Percentiles rank a stretch among this genome's conserved stretches.
Conservation (phyloP, 148 eudicot genomes). For the Rheum nobile region DNA sequence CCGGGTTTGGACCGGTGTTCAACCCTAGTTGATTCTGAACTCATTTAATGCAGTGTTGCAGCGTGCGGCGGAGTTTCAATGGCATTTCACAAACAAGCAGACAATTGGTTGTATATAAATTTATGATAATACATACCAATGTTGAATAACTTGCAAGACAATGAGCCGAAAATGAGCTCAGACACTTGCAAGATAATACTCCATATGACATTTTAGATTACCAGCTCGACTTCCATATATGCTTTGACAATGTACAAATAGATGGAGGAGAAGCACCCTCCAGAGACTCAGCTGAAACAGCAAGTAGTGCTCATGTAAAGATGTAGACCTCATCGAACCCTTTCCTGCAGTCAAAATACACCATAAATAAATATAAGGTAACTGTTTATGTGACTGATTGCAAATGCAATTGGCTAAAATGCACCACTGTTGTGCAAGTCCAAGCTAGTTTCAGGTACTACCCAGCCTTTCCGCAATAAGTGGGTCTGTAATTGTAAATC, state of each 20-base stretch:
- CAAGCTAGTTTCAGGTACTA: conserved; percentile 15
- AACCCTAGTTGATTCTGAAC: too few species aligned
- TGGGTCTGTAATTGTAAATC: conserved; percentile 85
- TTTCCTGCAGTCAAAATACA: conserved; percentile 33
- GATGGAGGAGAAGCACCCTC: background rate
- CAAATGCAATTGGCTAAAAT: conserved; percentile 41
- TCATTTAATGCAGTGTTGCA: too few species aligned
- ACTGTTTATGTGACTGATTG: conserved; percentile 56
- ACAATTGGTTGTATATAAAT: background rate
- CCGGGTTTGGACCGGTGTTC: too few species aligned
- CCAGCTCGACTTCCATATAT: background rate
- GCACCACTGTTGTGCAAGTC: background rate
- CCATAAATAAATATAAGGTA: background rate
- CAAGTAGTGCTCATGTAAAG: conserved; percentile 18
- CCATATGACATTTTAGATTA: background rate
- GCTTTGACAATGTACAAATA: background rate
- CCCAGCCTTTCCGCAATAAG: conserved; percentile 86
- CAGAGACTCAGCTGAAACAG: background rate
- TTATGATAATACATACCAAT: background rate
- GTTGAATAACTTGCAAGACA: background rate
- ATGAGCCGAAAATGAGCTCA: background rate
- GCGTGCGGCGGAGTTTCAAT: too few species aligned
- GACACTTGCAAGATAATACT: background rate
- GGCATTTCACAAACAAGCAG: background rate
- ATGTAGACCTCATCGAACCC: conserved; percentile 83